Evolutionary conservation across 2,329 filamentous ascomycete genomes (phyloP).

Genomic region (Hypoxylon sp.): DNA sequence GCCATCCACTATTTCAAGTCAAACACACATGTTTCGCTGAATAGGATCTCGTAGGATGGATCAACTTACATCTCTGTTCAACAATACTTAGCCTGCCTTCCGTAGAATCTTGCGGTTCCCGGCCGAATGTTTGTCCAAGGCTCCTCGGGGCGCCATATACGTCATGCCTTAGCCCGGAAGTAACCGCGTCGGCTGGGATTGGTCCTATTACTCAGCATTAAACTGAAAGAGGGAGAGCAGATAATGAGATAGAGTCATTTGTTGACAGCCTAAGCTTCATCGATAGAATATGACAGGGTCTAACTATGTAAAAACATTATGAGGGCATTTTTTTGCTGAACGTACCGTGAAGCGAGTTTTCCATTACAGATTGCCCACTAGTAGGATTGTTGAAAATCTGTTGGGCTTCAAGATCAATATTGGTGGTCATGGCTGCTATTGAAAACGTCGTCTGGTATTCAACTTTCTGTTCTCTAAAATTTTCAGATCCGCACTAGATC

Average conservation of each 20-base stretch:
- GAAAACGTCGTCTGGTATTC: background rate
- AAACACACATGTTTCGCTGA: background rate
- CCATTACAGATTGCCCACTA: background rate
- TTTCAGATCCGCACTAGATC: background rate
- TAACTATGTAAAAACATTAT: background rate
- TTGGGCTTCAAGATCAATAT: constrained; percentile 10
- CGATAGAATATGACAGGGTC: background rate
- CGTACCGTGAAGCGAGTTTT: constrained; percentile 3
- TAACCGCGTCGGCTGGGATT: background rate
- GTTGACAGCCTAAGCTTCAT: background rate
- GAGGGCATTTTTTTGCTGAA: background rate
- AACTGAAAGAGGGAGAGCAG: background rate
- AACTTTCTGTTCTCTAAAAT: background rate
- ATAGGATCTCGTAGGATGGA: background rate
- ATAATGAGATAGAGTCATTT: background rate
- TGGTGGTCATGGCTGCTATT: background rate
- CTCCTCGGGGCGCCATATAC: too few species aligned
- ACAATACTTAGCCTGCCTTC: background rate
- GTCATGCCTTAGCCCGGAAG: background rate
- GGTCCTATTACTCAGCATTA: background rate
- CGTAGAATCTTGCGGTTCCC: background rate
- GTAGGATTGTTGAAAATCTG: background rate
- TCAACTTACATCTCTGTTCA: constrained; percentile 1
- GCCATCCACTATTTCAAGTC: constrained; percentile 6
- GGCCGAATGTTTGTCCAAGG: background rate